phyloP scores from a whole-genome alignment of 768 basidiomycete genomes.

The Pisolithus sp. region DNA sequence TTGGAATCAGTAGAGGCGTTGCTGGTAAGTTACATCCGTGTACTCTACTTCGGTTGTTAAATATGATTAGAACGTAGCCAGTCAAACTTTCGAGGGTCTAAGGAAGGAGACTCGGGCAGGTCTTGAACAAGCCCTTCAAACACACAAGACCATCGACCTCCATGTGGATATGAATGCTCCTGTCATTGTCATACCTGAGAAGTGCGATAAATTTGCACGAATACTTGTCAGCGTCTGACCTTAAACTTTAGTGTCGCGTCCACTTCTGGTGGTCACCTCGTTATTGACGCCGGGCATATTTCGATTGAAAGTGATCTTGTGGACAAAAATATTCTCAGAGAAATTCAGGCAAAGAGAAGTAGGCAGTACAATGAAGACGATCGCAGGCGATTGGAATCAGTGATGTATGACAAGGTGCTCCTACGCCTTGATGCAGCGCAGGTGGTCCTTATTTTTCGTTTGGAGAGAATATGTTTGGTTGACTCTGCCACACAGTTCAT shows the following conservation, averaged over 20 bases:
- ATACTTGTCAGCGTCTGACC: conserved; percentile 3
- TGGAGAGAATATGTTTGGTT: conserved; percentile 2
- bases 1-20: conserved; percentile 93
- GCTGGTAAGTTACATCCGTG: conserved; percentile 44
- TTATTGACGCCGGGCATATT: conserved; percentile 96
- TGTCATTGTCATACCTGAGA: conserved; percentile 93
- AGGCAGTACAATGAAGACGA: conserved; percentile 85
- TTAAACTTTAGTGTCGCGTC: conserved; percentile 56
- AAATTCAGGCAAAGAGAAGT: conserved; percentile 76
- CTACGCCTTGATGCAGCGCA: conserved; percentile 85
- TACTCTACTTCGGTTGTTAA: background rate
- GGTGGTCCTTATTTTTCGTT: conserved; percentile 38
- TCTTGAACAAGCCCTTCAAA: conserved; percentile 86
- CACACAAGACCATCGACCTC: conserved; percentile 94
- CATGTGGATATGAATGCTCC: conserved; percentile 96
- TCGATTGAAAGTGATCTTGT: conserved; percentile 87
- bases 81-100: conserved; percentile 87
- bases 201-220: conserved; percentile 41
- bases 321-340: conserved; percentile 70
- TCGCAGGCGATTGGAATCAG: conserved; percentile 73
- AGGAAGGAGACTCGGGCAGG: conserved; percentile 92
- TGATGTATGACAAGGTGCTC: conserved; percentile 92
- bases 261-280: conserved; percentile 73
- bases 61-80: conserved; percentile 68
- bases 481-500: conserved; percentile 56